Conservation (phyloP, 2,329 filamentous ascomycete species). For the Balansia obtecta region DNA sequence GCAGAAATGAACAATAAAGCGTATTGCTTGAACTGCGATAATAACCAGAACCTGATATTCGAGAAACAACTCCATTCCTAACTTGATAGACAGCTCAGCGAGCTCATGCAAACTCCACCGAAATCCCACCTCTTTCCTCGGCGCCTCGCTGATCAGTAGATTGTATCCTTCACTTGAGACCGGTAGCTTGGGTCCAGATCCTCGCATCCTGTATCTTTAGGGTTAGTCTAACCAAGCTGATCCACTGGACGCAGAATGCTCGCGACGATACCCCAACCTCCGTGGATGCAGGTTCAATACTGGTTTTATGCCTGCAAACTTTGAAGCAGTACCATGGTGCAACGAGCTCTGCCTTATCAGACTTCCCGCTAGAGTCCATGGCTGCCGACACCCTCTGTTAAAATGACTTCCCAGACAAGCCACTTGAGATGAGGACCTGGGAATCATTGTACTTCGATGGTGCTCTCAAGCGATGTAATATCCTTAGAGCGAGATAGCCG, state of each 20-base stretch:
- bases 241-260: conserved; percentile 31
- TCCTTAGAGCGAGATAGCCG: background rate
- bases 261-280: conserved; percentile 10
- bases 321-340: conserved; percentile 22
- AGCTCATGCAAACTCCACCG: conserved; percentile 50
- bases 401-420: conserved; percentile 16
- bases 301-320: background rate
- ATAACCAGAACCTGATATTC: background rate
- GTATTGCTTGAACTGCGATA: conserved; percentile 50
- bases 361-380: conserved; percentile 27
- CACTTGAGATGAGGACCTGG: background rate
- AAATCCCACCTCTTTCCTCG: conserved; percentile 44
- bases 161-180: conserved; percentile 38
- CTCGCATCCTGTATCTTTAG: conserved; percentile 39
- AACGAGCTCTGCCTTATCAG: conserved; percentile 19
- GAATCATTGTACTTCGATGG: background rate
- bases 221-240: conserved; percentile 38
- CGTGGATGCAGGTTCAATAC: background rate
- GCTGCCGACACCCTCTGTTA: conserved; percentile 30
- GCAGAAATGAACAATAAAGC: conserved; percentile 42
- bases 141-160: conserved; percentile 42
- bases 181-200: conserved; percentile 36
- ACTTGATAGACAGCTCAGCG: conserved; percentile 34
- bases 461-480: background rate
- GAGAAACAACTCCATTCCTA: background rate